A percentile compares a stretch with the other conserved stretches of the same genome.
Evolutionary conservation across 331 rosid species (phyloP).

Genomic region (Acacia pycnantha): DNA sequence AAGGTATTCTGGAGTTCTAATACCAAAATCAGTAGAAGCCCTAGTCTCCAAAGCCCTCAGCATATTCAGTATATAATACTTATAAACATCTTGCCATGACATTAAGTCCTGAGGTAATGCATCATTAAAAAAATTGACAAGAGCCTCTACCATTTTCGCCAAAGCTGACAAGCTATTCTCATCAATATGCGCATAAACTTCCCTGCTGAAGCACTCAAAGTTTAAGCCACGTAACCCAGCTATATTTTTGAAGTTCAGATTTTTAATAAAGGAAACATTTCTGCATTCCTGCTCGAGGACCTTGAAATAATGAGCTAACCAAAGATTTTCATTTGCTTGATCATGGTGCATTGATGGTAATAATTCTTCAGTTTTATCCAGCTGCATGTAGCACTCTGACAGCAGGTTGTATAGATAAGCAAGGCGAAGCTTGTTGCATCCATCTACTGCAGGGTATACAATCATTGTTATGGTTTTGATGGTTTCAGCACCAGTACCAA

Average conservation of each 20-base stretch:
- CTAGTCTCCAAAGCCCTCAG: constrained; percentile 62
- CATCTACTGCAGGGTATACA: constrained; percentile 83
- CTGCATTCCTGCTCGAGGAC: constrained; percentile 77
- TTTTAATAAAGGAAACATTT: constrained; percentile 54
- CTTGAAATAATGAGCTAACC: constrained; percentile 63
- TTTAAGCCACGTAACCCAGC: constrained; percentile 83
- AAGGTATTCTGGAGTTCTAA: constrained; percentile 65
- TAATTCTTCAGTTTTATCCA: constrained; percentile 55
- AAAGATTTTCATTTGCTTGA: constrained; percentile 49
- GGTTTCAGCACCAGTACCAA: constrained; percentile 57
- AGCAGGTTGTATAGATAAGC: constrained; percentile 71
- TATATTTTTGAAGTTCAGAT: constrained; percentile 87
- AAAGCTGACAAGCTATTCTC: constrained; percentile 73
- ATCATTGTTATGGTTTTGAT: constrained; percentile 62
- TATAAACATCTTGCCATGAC: constrained; percentile 85
- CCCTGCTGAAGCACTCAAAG: constrained; percentile 62
- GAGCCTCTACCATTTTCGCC: constrained; percentile 78
- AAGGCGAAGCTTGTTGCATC: constrained; percentile 84
- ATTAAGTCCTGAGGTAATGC: constrained; percentile 72
- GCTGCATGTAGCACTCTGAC: constrained; percentile 74
- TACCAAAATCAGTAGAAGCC: constrained; percentile 47
- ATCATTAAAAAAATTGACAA: constrained; percentile 47
- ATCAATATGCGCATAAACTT: constrained; percentile 63
- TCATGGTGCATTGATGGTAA: constrained; percentile 48
- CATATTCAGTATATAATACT: constrained; percentile 53